These are phyloP conservation scores for Phaeodactylum tricornutum DNA, from an alignment of 108 stramenopile genomes.

Conservation along the genomic window DNA sequence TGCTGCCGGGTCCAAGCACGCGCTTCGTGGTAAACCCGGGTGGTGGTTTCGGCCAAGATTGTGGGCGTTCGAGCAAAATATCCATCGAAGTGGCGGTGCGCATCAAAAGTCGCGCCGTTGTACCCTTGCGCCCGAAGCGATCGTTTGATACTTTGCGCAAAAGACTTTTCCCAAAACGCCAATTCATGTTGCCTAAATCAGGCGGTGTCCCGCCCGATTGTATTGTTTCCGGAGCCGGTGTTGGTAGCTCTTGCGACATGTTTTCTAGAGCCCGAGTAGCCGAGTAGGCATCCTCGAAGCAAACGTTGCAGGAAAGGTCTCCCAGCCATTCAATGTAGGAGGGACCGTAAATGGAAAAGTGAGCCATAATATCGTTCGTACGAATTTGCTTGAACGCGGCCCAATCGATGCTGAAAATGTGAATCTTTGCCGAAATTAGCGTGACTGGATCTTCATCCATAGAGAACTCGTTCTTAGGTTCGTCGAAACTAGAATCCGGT, in stretches of 20 bases:
- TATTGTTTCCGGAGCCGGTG: constrained; percentile 34
- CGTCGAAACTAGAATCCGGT: constrained; percentile 11
- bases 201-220: constrained; percentile 1
- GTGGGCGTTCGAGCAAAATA: constrained; percentile 60
- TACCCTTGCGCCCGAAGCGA: constrained; percentile 55
- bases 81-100: constrained; percentile 56
- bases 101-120: constrained; percentile 52
- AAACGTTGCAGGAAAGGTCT: constrained; percentile 60
- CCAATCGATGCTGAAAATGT: constrained; percentile 73
- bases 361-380: constrained; percentile 56
- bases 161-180: constrained; percentile 64
- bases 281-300: constrained; percentile 61
- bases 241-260: constrained; percentile 52
- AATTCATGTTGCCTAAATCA: constrained; percentile 69
- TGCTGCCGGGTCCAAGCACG: constrained; percentile 55
- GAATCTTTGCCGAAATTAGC: constrained; percentile 54
- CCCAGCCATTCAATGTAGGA: constrained; percentile 82
- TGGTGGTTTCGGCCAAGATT: constrained; percentile 67
- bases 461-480: constrained; percentile 4
- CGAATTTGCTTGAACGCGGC: constrained; percentile 82
- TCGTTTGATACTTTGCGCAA: constrained; percentile 69
- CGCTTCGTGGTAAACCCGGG: constrained; percentile 58
- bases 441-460: constrained; percentile 14
- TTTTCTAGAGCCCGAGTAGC: constrained; percentile 57
- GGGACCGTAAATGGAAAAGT: constrained; percentile 53